Conservation (phyloP, 768 basidiomycete species). For the Psilocybe cyanescens region DNA sequence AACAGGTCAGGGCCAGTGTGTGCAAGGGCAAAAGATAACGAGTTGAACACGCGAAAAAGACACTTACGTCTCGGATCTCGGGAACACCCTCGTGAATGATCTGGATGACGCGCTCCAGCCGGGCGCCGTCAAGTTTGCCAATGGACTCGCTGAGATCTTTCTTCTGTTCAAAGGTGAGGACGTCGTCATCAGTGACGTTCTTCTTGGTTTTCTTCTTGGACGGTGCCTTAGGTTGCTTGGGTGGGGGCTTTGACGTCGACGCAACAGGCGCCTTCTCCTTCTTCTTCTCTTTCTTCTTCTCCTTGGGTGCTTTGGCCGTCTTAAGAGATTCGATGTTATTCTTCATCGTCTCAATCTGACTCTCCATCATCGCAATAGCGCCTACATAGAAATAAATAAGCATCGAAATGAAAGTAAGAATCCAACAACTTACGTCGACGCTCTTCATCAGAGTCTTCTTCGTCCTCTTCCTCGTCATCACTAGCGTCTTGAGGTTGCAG, state of each 20-base stretch:
- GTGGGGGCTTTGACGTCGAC: slow-evolving; percentile 65
- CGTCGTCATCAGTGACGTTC: slow-evolving; percentile 73
- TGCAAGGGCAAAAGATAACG: slow-evolving; percentile 13
- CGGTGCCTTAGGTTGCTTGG: slow-evolving; percentile 52
- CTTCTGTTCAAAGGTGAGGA: slow-evolving; percentile 95
- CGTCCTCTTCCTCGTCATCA: slow-evolving; percentile 63
- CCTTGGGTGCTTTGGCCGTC: slow-evolving; percentile 53
- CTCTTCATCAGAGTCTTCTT: slow-evolving; percentile 72
- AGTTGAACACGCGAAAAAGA: slow-evolving; percentile 16
- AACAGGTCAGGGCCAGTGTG: slow-evolving; percentile 18
- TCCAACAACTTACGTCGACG: slow-evolving; percentile 59
- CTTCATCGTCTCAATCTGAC: slow-evolving; percentile 79
- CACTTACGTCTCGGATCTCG: slow-evolving; percentile 87
- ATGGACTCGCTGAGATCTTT: slow-evolving; percentile 98
- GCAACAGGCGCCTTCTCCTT: slow-evolving; percentile 59
- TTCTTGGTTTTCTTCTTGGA: slow-evolving; percentile 72
- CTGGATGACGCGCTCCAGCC: slow-evolving; percentile 88
- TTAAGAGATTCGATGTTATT: slow-evolving; percentile 70
- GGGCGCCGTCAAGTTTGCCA: slow-evolving; percentile 76
- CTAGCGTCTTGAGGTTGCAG: slow-evolving; percentile 62
- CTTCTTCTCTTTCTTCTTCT: slow-evolving; percentile 73
- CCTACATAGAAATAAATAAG: slow-evolving; percentile 37
- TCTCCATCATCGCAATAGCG: slow-evolving; percentile 77
- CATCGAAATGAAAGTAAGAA: slow-evolving; percentile 14
- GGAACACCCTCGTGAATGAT: slow-evolving; percentile 96